Percentiles rank a stretch among this genome's conserved stretches.
Evolutionary conservation across 73 alveolate genomes (phyloP).

Genomic region (Paramecium primaurelia): DNA sequence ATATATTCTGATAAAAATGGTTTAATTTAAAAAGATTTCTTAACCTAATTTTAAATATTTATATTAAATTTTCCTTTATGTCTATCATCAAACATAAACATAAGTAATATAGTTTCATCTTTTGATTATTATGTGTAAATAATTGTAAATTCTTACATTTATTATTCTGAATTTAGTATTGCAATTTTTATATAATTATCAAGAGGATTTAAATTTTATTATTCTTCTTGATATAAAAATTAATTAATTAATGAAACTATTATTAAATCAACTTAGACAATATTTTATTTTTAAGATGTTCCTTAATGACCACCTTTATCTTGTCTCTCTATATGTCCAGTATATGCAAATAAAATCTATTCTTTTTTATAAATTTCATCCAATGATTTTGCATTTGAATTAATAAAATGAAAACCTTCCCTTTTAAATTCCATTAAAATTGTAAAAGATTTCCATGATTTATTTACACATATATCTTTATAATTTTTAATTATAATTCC

Average conservation of each 20-base stretch:
- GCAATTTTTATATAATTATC: neutral
- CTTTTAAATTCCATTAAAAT: neutral
- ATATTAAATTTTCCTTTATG: neutral
- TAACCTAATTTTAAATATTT: neutral
- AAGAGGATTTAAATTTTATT: neutral
- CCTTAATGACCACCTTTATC: neutral
- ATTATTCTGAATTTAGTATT: neutral
- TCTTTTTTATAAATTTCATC: neutral
- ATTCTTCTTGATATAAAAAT: neutral
- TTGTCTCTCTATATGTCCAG: neutral
- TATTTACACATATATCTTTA: neutral
- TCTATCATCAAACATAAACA: neutral
- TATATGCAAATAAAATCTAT: neutral
- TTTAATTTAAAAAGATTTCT: neutral
- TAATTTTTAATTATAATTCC: neutral
- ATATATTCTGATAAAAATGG: neutral
- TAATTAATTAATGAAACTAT: neutral
- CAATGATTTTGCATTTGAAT: neutral
- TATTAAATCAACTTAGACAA: neutral
- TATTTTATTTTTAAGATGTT: neutral
- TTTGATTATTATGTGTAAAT: neutral
- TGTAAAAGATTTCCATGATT: constrained; percentile 3
- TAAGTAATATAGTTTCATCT: neutral
- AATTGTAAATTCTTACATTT: neutral
- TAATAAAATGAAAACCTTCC: neutral